Percentiles rank a stretch among this genome's conserved stretches.
Conservation (phyloP, 2,329 filamentous ascomycete species). For the Phialophora tarda region DNA sequence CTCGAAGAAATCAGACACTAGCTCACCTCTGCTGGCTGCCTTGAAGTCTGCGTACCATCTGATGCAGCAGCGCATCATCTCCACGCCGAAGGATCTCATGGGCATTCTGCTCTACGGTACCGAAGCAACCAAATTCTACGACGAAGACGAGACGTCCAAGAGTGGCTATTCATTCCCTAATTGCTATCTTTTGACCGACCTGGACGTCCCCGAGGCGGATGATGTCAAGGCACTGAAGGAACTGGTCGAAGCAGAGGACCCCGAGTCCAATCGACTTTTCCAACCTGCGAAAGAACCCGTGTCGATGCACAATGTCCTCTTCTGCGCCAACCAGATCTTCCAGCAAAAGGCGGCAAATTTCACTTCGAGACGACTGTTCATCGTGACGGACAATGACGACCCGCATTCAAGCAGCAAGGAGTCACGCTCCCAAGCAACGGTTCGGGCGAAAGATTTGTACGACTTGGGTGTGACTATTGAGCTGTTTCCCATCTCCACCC, state of each 20-base stretch:
- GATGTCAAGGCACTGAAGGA: constrained; percentile 81
- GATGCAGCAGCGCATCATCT: constrained; percentile 98
- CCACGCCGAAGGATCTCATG: constrained; percentile 96
- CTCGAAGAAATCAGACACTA: constrained; percentile 76
- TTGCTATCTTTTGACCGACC: constrained; percentile 87
- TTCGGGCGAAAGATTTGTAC: constrained; percentile 91
- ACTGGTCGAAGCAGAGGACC: constrained; percentile 74
- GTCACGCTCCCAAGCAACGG: constrained; percentile 75
- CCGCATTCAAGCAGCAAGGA: constrained; percentile 77
- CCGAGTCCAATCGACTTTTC: constrained; percentile 68
- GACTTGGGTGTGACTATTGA: constrained; percentile 92
- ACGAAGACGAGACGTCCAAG: constrained; percentile 64
- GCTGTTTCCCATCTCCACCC: constrained; percentile 82
- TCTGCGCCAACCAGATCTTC: constrained; percentile 95
- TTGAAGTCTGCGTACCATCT: constrained; percentile 92
- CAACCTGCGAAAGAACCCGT: constrained; percentile 71
- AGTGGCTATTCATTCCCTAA: constrained; percentile 76
- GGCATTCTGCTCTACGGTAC: constrained; percentile 92
- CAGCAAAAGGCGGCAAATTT: constrained; percentile 95
- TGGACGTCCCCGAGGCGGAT: constrained; percentile 83
- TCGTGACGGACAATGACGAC: constrained; percentile 92
- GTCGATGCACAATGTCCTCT: constrained; percentile 86
- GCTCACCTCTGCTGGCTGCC: constrained; percentile 80
- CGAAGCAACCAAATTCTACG: constrained; percentile 77
- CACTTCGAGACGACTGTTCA: constrained; percentile 87